Conservation (phyloP, 306 rosid species). For the Chamaecrista fasciculata region DNA sequence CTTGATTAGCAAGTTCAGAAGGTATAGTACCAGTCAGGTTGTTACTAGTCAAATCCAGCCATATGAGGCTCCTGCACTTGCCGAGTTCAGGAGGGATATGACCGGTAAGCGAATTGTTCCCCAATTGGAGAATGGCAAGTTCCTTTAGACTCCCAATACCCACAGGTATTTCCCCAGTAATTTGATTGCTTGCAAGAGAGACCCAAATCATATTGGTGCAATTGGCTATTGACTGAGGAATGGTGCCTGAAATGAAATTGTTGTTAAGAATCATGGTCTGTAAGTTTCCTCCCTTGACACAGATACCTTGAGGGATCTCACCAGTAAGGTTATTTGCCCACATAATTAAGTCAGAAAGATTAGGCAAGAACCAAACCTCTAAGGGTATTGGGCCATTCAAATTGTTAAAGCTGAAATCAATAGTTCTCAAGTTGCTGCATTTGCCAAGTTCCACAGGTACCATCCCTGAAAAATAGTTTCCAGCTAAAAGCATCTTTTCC, state of each 20-base stretch:
- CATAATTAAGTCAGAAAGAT: constrained; percentile 62
- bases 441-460: constrained; percentile 54
- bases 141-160: constrained; percentile 50
- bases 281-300: constrained; percentile 52
- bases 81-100: constrained; percentile 67
- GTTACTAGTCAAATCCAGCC: constrained; percentile 75
- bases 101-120: constrained; percentile 69
- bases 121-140: constrained; percentile 68
- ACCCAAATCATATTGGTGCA: constrained; percentile 73
- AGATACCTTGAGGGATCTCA: constrained; percentile 60
- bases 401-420: constrained; percentile 72
- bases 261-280: constrained; percentile 62
- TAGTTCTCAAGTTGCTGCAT: constrained; percentile 48
- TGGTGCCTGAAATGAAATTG: constrained; percentile 54
- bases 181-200: constrained; percentile 53
- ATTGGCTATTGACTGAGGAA: constrained; percentile 57
- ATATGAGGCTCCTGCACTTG: constrained; percentile 54
- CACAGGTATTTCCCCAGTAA: constrained; percentile 58
- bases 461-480: constrained; percentile 48
- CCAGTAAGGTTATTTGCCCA: constrained; percentile 72
- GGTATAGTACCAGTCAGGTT: constrained; percentile 55
- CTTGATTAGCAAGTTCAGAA: constrained; percentile 51
- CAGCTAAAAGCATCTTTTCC: constrained; percentile 57
- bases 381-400: constrained; percentile 59
- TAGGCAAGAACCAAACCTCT: constrained; percentile 60